Conservation (phyloP, 345 rosid species). For the Eucalyptus erythrocorys region DNA sequence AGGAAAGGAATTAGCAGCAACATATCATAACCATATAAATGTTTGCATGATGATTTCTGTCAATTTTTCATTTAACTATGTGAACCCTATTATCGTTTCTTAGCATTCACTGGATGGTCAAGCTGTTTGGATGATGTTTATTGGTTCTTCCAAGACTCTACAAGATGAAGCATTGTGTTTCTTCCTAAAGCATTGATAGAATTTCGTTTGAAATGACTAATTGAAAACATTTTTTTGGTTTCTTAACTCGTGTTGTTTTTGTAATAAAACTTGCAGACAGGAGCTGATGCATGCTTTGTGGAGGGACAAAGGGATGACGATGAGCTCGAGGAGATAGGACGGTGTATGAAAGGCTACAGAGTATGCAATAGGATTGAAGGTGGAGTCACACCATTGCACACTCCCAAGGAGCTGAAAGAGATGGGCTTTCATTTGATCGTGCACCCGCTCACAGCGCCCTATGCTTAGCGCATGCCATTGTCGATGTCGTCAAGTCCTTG, state of each 20-base stretch:
- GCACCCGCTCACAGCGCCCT: conserved; percentile 19
- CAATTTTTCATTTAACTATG: background rate
- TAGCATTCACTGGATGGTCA: background rate
- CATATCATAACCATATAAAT: background rate
- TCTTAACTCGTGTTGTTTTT: background rate
- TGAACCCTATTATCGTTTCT: background rate
- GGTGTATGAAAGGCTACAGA: conserved; percentile 21
- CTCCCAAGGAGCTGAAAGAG: conserved; percentile 34
- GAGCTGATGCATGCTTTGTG: conserved; percentile 43
- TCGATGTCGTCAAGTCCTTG: conserved; percentile 27
- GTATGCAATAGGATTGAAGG: conserved; percentile 49
- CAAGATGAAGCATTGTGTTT: background rate
- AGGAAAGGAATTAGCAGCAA: background rate
- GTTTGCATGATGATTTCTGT: background rate
- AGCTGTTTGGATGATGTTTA: background rate
- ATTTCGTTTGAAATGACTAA: background rate
- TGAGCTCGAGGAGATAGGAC: conserved; percentile 29
- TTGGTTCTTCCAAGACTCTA: background rate
- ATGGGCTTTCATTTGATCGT: conserved; percentile 35
- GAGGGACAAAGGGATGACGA: conserved; percentile 40
- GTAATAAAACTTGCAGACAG: conserved; percentile 10
- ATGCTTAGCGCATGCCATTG: conserved; percentile 25
- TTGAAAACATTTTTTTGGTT: background rate
- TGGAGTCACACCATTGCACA: conserved; percentile 36
- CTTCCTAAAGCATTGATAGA: background rate